phyloP scores from a whole-genome alignment of 148 eudicot genomes.

The Spergularia marina region DNA sequence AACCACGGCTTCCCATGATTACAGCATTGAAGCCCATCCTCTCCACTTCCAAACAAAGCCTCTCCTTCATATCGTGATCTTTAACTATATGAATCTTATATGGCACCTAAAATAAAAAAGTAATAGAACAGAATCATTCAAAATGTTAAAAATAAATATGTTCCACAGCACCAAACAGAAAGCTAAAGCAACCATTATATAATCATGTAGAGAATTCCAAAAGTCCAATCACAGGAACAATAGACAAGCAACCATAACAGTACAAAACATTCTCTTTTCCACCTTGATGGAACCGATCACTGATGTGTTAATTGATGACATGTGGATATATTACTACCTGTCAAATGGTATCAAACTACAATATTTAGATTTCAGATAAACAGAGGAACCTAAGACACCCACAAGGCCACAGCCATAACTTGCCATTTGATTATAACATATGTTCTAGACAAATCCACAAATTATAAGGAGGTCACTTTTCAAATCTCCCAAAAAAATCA shows the following conservation, averaged over 20 bases:
- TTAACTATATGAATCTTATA: constrained; percentile 86
- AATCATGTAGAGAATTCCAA: too few relatives aligned
- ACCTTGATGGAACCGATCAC: too few relatives aligned
- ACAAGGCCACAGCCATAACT: background rate
- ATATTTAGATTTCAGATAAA: background rate
- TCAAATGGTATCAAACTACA: background rate
- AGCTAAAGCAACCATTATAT: background rate
- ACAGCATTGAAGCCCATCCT: constrained; percentile 78
- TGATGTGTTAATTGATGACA: too few relatives aligned
- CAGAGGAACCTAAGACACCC: background rate
- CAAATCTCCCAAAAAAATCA: background rate
- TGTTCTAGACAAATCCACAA: background rate
- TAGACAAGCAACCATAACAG: too few relatives aligned
- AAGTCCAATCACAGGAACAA: too few relatives aligned
- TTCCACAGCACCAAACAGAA: background rate
- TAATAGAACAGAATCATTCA: constrained; percentile 1
- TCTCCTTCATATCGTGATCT: constrained; percentile 90
- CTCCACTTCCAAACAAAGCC: constrained; percentile 86
- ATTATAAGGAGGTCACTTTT: background rate
- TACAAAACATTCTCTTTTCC: too few relatives aligned
- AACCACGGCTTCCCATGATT: constrained; percentile 93
- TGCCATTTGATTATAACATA: background rate
- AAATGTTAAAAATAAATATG: background rate
- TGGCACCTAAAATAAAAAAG: constrained; percentile 45
- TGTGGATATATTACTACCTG: background rate